Conservation (phyloP, 1,284 basidiomycete species). For the Cutaneotrichosporon sp. region DNA sequence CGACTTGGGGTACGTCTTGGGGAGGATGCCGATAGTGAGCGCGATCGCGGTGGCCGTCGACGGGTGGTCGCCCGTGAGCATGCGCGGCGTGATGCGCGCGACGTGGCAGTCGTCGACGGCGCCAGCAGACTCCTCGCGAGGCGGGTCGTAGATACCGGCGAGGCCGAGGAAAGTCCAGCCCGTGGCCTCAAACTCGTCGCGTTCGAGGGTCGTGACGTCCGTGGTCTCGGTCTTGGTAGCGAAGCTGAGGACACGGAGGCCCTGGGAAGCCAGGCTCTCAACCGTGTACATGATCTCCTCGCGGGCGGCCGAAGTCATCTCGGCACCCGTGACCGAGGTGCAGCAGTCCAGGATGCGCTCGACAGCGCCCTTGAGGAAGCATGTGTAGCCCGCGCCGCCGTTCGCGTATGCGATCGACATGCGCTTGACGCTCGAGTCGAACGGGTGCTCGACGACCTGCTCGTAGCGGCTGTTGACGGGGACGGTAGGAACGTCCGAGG, state of each 20-base stretch:
- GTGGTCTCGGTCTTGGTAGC: constrained; percentile 54
- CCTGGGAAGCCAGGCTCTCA: constrained; percentile 60
- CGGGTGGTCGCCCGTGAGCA: constrained; percentile 61
- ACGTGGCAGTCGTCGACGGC: constrained; percentile 65
- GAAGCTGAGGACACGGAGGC: constrained; percentile 58
- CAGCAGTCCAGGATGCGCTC: constrained; percentile 64
- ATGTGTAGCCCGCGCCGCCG: constrained; percentile 16
- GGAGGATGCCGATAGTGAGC: constrained; percentile 59
- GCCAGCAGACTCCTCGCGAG: constrained; percentile 65
- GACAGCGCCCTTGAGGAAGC: constrained; percentile 64
- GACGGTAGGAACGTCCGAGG: not conserved
- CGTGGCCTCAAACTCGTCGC: constrained; percentile 61
- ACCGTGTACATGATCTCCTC: constrained; percentile 58
- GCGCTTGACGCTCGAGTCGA: constrained; percentile 65
- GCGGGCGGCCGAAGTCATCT: constrained; percentile 37
- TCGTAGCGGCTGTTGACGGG: constrained; percentile 45
- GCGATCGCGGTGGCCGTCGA: constrained; percentile 59
- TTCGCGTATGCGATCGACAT: constrained; percentile 60
- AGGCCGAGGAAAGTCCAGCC: constrained; percentile 65
- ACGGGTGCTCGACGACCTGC: constrained; percentile 59
- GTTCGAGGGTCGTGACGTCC: constrained; percentile 47
- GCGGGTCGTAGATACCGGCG: constrained; percentile 68
- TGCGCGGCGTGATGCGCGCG: constrained; percentile 68
- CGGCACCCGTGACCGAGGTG: constrained; percentile 44
- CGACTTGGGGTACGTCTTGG: constrained; percentile 47